Conservation (phyloP, 192 early-diverging fungal species). For the Gorgonomyces haynaldii region DNA sequence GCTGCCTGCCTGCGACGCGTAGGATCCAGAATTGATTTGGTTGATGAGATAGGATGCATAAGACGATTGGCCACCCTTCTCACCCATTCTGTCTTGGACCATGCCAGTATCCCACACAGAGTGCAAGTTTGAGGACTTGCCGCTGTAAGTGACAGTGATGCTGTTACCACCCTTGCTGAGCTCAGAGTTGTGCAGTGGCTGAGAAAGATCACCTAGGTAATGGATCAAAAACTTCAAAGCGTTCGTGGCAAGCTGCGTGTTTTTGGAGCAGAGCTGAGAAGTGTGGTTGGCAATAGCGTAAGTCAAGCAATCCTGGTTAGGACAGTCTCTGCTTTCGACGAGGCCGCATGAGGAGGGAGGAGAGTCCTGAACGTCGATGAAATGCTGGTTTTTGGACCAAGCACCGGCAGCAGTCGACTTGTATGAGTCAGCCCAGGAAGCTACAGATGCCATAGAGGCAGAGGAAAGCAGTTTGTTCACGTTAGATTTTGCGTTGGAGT, state of each 20-base stretch:
- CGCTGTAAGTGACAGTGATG: constrained; percentile 6
- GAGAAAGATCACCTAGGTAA: constrained; percentile 11
- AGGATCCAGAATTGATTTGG: constrained; percentile 16
- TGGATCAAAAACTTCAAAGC: constrained; percentile 10
- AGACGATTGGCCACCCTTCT: neutral
- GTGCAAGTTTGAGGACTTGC: constrained; percentile 7
- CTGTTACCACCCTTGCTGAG: constrained; percentile 7
- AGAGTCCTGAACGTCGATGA: constrained; percentile 1
- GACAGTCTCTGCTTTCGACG: constrained; percentile 5
- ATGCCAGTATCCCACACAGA: constrained; percentile 12
- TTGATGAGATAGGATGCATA: too few relatives aligned
- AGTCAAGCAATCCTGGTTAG: neutral
- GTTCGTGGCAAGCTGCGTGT: neutral
- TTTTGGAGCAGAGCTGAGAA: neutral
- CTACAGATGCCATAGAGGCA: neutral
- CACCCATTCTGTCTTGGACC: constrained; percentile 8
- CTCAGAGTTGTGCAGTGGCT: constrained; percentile 13
- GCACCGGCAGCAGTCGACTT: constrained; percentile 4
- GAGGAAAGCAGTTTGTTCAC: constrained; percentile 3
- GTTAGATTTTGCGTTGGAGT: neutral
- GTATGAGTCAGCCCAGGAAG: constrained; percentile 8
- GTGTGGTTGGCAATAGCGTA: constrained; percentile 2
- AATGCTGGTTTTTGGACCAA: constrained; percentile 1
- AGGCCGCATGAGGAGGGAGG: constrained; percentile 1
- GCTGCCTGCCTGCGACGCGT: neutral